These are phyloP conservation scores for Tarenaya hassleriana DNA, from an alignment of 345 rosid species.

Conservation along the genomic window DNA sequence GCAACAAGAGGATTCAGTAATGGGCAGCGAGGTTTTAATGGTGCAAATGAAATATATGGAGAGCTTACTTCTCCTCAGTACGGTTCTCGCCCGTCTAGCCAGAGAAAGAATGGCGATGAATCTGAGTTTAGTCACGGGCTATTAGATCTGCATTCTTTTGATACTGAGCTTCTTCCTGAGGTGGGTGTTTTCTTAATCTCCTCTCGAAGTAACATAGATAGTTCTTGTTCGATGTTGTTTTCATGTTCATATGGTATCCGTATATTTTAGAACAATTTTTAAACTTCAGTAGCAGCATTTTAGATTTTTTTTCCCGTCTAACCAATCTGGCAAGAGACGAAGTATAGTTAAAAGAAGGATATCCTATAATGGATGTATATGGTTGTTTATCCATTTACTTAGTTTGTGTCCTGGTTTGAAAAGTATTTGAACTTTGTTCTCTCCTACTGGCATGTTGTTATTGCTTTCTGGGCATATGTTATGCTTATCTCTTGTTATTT, in stretches of 20 bases:
- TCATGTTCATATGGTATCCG: slow-evolving; percentile 8
- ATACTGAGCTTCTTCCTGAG: slow-evolving; percentile 96
- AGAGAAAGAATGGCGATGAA: slow-evolving; percentile 65
- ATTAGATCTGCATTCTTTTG: slow-evolving; percentile 91
- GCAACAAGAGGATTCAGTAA: slow-evolving; percentile 53
- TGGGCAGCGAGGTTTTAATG: slow-evolving; percentile 56
- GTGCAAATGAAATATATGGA: slow-evolving; percentile 55
- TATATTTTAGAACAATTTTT: slow-evolving; percentile 13
- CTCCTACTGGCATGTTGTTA: neutral
- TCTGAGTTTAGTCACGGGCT: slow-evolving; percentile 96
- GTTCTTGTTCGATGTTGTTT: too few species aligned
- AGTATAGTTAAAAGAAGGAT: neutral
- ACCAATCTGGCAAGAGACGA: neutral
- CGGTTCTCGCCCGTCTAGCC: slow-evolving; percentile 49
- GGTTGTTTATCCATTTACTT: neutral
- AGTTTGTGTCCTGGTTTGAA: neutral
- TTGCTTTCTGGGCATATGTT: neutral
- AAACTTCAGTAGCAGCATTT: neutral
- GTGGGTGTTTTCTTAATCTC: slow-evolving; percentile 29
- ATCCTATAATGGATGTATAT: neutral
- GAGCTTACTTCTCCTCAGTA: slow-evolving; percentile 79
- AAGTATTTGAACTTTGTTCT: slow-evolving; percentile 5
- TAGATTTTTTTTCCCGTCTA: neutral
- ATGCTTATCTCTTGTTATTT: slow-evolving; percentile 19
- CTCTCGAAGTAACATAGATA: too few species aligned